Evolutionary conservation across 2,329 filamentous ascomycete genomes (phyloP).

Genomic region (Ploettnerulaceae sp.): DNA sequence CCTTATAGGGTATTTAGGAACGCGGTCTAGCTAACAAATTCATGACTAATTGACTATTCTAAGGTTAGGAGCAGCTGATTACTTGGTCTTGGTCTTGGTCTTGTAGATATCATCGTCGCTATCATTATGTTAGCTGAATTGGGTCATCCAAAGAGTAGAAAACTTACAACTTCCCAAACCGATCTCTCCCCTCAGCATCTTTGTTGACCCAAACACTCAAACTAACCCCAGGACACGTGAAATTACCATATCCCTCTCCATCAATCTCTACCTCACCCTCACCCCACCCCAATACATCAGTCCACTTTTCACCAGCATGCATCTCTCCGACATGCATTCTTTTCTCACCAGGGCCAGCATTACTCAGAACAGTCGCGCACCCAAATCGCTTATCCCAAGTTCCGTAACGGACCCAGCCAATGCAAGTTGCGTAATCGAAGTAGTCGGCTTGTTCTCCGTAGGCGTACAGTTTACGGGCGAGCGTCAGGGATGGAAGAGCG

Average conservation of each 20-base stretch:
- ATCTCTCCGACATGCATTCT: constrained; percentile 57
- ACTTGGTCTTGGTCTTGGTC: constrained; percentile 10
- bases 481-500: constrained; percentile 52
- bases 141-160: not conserved
- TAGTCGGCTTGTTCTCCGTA: constrained; percentile 63
- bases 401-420: constrained; percentile 52
- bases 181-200: constrained; percentile 46
- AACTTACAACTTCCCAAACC: constrained; percentile 38
- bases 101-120: constrained; percentile 32
- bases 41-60: not conserved
- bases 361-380: constrained; percentile 54
- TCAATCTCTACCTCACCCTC: constrained; percentile 54
- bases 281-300: constrained; percentile 54
- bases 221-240: constrained; percentile 49
- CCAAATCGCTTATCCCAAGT: constrained; percentile 45
- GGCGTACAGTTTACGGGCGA: constrained; percentile 60
- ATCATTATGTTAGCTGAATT: constrained; percentile 13
- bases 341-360: constrained; percentile 44
- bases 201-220: constrained; percentile 59
- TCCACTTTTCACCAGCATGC: constrained; percentile 58
- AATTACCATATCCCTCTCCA: constrained; percentile 52
- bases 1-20: not conserved
- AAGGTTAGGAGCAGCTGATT: not conserved
- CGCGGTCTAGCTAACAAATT: not conserved
- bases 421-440: constrained; percentile 53